Evolutionary conservation across 140 eudicot species (phyloP).

Genomic region (Senecio squalidus): DNA sequence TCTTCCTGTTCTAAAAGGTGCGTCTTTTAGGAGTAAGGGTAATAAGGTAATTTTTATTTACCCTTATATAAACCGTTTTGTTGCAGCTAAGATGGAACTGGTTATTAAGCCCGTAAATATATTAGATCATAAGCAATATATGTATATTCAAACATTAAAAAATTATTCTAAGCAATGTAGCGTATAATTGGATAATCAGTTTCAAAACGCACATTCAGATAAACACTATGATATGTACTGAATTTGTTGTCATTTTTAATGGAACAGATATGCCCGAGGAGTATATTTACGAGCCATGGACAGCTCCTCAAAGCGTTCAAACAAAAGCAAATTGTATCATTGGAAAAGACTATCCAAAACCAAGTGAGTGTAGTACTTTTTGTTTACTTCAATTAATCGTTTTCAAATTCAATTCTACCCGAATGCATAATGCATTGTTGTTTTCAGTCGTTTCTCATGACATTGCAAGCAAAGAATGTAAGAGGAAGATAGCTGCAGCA

Average conservation of each 20-base stretch:
- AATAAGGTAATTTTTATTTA: too few species aligned
- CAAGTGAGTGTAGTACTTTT: slow-evolving; percentile 38
- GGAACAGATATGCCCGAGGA: slow-evolving; percentile 77
- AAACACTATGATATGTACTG: neutral
- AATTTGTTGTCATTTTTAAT: neutral
- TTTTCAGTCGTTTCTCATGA: slow-evolving; percentile 66
- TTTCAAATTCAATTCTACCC: neutral
- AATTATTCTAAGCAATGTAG: neutral
- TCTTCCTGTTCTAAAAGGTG: slow-evolving; percentile 81
- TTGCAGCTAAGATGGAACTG: neutral
- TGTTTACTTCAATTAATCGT: neutral
- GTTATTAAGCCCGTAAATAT: neutral
- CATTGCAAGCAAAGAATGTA: slow-evolving; percentile 74
- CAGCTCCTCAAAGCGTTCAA: slow-evolving; percentile 79
- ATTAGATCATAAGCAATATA: too few species aligned
- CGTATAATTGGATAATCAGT: neutral
- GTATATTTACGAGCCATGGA: slow-evolving; percentile 93
- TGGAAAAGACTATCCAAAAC: slow-evolving; percentile 89
- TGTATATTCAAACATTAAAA: too few species aligned
- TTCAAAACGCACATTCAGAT: neutral
- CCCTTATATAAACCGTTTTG: neutral
- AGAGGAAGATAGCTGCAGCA: slow-evolving; percentile 61
- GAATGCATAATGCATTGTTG: neutral
- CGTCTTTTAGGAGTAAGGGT: too few species aligned
- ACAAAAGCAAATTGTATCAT: slow-evolving; percentile 71